Evolutionary conservation across 306 rosid genomes (phyloP), one percentile per base, ranked within the genome.

Genomic region (Hylodesmum podocarpum): DNA sequence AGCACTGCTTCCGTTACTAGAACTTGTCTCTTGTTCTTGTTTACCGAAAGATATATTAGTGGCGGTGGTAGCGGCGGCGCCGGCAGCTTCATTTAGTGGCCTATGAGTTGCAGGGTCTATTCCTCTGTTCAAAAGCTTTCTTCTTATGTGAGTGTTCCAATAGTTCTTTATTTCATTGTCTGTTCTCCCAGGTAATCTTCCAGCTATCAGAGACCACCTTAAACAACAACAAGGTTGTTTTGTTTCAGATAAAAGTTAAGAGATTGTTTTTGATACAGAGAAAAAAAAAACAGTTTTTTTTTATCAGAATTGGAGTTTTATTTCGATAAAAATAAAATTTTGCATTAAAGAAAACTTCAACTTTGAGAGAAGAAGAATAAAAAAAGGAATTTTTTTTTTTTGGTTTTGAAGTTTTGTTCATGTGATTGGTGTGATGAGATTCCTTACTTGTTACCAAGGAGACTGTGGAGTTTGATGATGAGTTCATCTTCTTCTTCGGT

Each of bases 81-180:
- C 22, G 1, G 88, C 16, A 54, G 66, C 46, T 37, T 91, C 96
- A 28, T 87, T 84, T 7, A 96, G 76, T 13, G 94, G 86, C 54
- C 90, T 84, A 49, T 96, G 99, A 68, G 98, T 91, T 27, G 94
- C 85, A 16, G 99, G 99, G 84, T 96, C 99, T 28, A 96, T 91
- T 65, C 99, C 99, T 78, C 96, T 87, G 77, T 79, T 96, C 82
- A 96, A 13, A 41, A 96, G 99, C 91, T 96, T 96, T 80, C 99
- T 89, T 73, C 97, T 87, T 70, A 96, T 96, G 62, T 96, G 99
- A 19, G 99, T 96, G 69, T 96, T 96, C 99, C 99, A 96, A 49
- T 96, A 96, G 14, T 96, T 96, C 88, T 96, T 96, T 59, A 96
- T 96, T 88, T 96, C 99, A 72, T 96, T 96, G 78, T 95, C 99